Conservation (phyloP, 148 eudicot species). For the Linanthus parryae region DNA sequence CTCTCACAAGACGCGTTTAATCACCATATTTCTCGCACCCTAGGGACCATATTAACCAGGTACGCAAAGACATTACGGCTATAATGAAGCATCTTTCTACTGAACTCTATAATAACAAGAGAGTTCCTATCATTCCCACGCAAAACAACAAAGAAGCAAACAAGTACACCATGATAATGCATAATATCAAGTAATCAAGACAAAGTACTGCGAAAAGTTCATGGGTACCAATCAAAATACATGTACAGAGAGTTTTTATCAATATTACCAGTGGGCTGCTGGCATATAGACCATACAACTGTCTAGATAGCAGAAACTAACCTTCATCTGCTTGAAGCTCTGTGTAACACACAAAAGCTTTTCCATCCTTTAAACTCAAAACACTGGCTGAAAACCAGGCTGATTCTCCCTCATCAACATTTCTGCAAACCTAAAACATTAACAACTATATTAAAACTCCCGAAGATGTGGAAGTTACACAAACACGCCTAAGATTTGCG, state of each 20-base stretch:
- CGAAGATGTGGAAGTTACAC: no score
- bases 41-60: no score
- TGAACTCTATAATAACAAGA: neutral
- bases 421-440: conserved; percentile 53
- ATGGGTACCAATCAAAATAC: no score
- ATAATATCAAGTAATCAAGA: no score
- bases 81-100: no score
- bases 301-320: conserved; percentile 14
- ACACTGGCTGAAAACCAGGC: conserved; percentile 83
- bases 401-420: conserved; percentile 31
- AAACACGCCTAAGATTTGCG: no score
- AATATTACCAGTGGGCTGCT: neutral
- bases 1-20: no score
- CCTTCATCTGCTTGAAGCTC: conserved; percentile 62
- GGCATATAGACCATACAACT: no score
- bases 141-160: conserved; percentile 7
- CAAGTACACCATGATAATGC: neutral
- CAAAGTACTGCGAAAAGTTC: no score
- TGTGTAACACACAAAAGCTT: conserved; percentile 58
- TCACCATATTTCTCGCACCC: no score
- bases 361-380: conserved; percentile 49
- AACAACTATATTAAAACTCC: neutral
- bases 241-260: no score
- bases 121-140: neutral
- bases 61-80: no score